Evolutionary conservation across 805 yeast genomes (phyloP), one percentile per base, ranked within the genome.

Genomic region (Blastobotrys terrestris): DNA sequence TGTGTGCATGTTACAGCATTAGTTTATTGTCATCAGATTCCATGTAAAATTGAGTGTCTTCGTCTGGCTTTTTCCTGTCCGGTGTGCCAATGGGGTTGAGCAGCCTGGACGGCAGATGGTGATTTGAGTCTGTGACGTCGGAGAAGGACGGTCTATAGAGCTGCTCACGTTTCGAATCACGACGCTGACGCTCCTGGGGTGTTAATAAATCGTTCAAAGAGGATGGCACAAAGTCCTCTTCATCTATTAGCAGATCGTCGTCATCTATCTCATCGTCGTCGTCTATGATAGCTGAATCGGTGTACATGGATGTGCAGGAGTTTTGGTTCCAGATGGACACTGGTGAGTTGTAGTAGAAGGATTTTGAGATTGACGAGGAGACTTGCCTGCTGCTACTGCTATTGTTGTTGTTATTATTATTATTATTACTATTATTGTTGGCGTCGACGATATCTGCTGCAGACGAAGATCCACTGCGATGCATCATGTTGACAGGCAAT

Each of bases 181-280:
- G 42, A 46, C 96, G 75, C 60, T 84, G 73, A 18, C 85, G 68
- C 64, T 90, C 96, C 58, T 81, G 86, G 0, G 95, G 95, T 0
- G 95, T 87, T 48, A 91, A 70, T 48, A 89, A 71, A 58, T 88
- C 96, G n/a, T 84, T 79, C 40, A 90, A 70, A 26, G 91, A 80
- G 3, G 84, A 81, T 1, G 97, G 97, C 2, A 90, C 85, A 60
- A 81, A 85, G 63, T 87, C 95, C 58, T 87, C 91, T 46, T 79
- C 87, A 63, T 21, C 50, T 26, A 26, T 26, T 41, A 19, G 35
- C 22, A 43, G 47, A 45, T 76, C 79, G 48, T 74, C 79, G 35
- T 67, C 68, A 4, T 63, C 68, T n/a, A 75, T 62, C 3, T 63
- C 67, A 15, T 68, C 72, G 39, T 67, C 67, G 20, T 46, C 54